Conservation (phyloP, 768 basidiomycete species). For the Suillus discolor region DNA sequence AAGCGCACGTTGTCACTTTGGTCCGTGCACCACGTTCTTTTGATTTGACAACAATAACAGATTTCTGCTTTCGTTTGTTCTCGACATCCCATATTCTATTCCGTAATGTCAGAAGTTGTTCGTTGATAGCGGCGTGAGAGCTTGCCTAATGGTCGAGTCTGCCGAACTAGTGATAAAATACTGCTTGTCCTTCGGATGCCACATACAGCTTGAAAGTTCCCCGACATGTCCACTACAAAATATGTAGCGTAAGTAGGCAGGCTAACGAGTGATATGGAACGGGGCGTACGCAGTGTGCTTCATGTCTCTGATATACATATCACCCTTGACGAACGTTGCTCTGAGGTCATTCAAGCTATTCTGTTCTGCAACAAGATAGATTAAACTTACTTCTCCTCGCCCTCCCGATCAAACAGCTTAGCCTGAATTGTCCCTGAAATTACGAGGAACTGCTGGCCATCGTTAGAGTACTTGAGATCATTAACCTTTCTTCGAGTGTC, state of each 20-base stretch:
- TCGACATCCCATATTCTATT: constrained; percentile 92
- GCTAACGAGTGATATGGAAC: constrained; percentile 10
- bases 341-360: constrained; percentile 59
- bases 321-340: constrained; percentile 87
- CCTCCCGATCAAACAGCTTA: constrained; percentile 89
- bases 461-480: constrained; percentile 87
- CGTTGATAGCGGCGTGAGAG: constrained; percentile 6
- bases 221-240: constrained; percentile 85
- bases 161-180: constrained; percentile 92
- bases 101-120: constrained; percentile 9
- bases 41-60: constrained; percentile 94
- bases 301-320: constrained; percentile 98
- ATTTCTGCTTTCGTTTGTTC: constrained; percentile 91
- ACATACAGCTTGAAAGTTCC: constrained; percentile 85
- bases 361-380: constrained; percentile 23
- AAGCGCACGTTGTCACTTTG: constrained; percentile 84
- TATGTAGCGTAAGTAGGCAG: constrained; percentile 12
- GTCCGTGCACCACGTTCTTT: constrained; percentile 95
- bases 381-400: constrained; percentile 82
- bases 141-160: constrained; percentile 91
- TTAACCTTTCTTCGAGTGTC: constrained; percentile 60
- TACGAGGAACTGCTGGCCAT: constrained; percentile 83
- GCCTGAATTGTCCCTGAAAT: constrained; percentile 88
- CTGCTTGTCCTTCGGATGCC: constrained; percentile 88
- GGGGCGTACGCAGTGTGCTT: constrained; percentile 89